Conservation (phyloP, 495 filamentous ascomycete genomes). For the Astrothelium macrocarpum region DNA sequence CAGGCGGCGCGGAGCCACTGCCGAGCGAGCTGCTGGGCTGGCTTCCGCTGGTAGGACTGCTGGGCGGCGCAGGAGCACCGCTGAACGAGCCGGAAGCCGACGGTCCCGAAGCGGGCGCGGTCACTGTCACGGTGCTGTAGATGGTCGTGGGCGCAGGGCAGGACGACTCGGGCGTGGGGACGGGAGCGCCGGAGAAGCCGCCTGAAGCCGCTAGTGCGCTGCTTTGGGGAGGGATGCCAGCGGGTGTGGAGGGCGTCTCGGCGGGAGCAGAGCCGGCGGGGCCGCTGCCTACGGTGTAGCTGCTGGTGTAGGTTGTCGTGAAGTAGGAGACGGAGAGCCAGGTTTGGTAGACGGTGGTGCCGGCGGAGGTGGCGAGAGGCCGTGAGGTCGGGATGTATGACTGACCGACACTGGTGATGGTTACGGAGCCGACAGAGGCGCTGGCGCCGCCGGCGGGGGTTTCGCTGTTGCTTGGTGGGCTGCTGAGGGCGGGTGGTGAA, state of each 20-base stretch:
- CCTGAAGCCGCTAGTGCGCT: too few relatives aligned
- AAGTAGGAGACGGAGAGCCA: slow-evolving; percentile 2
- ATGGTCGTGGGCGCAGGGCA: neutral
- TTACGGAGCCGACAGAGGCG: neutral
- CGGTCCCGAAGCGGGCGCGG: neutral
- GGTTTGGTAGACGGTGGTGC: neutral
- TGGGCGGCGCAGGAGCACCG: neutral
- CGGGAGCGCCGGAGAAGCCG: neutral
- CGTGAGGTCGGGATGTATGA: neutral
- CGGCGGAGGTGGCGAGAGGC: neutral
- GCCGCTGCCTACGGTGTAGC: neutral
- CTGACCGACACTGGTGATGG: neutral
- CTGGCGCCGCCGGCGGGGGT: too few relatives aligned
- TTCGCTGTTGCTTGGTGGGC: neutral
- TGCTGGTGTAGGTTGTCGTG: slow-evolving; percentile 1
- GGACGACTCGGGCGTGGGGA: neutral
- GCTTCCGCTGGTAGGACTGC: neutral
- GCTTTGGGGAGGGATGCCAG: neutral
- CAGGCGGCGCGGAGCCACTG: neutral
- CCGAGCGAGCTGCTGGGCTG: neutral
- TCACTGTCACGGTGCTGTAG: slow-evolving; percentile 4
- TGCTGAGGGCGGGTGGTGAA: too few relatives aligned
- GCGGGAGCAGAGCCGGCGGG: neutral
- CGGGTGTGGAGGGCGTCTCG: neutral
- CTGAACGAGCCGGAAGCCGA: neutral